Base-by-base conservation (phyloP, 2,329 filamentous ascomycete genomes). In the Coniella vitis region DNA sequence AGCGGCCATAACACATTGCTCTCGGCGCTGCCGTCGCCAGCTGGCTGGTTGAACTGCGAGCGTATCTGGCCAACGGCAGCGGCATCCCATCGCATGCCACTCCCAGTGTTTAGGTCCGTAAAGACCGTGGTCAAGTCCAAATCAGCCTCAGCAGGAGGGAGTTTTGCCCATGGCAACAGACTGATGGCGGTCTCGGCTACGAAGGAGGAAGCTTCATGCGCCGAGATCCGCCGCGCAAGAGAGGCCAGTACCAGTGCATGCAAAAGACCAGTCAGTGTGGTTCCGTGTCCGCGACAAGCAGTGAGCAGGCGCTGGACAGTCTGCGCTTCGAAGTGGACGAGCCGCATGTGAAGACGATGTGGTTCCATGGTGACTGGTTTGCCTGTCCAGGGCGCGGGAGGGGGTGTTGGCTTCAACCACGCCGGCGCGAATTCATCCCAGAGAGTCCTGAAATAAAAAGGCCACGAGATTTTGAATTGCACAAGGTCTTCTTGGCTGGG, bases 191-290 rank as follows among this genome's bases (percentile, higher is more conserved):
- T 76, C 17, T 54, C 56, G 22, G 62, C 60, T 12, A 55, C 49
- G 50, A 78, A 72, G 1, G 60, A 59, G 0, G 57, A 50, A 0
- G 65, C 66, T 4, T 60, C 54, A 0, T 55, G 46, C 5, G 60
- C 55, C 0, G 69, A 63, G 3, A 76, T 55, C 3, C 61, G 66
- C 0, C 54, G 57, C 4, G 69, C 58, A 4, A 77, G 58, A 2
- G 72, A 71, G 7, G 62, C 59, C 4, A 73, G 60, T 4, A 69
- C 56, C 0, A 79, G 61, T 2, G 65, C 69, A 31, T 79, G 71
- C 1, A 79, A 44, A 7, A 80, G 63, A 0, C 67, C 67, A 0
- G 76, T 79, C 7, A 80, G 56, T 2, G 74, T 76, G 13, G 68
- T 63, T 3, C 59, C 57, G 39, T 73, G 66, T 12, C 57, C 55